Percentiles rank a stretch among this genome's conserved stretches.
phyloP scores from a whole-genome alignment of 2,329 filamentous ascomycete genomes.

The Cercospora sp. region DNA sequence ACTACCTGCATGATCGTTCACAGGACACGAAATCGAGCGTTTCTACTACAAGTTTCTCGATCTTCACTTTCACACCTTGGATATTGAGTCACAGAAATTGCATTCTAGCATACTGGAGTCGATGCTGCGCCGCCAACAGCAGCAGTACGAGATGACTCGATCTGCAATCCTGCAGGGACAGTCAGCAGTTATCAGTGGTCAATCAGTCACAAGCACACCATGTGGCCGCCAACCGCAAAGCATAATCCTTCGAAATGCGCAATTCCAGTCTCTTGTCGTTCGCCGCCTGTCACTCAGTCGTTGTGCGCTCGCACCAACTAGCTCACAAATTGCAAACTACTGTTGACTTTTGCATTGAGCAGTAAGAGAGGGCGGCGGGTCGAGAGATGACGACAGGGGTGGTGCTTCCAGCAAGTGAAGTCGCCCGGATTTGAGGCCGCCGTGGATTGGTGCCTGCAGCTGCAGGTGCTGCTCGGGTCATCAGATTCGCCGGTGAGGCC shows the following conservation, averaged over 20 bases:
- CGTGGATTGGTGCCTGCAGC: slow-evolving; percentile 7
- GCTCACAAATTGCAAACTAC: not conserved
- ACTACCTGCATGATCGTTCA: not conserved
- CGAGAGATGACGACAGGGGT: not conserved
- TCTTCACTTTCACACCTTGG: not conserved
- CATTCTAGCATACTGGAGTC: not conserved
- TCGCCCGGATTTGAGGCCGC: slow-evolving; percentile 12
- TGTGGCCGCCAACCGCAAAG: not conserved
- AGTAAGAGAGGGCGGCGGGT: not conserved
- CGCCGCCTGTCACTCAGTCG: too few species aligned
- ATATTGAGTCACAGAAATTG: not conserved
- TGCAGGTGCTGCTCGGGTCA: slow-evolving; percentile 1
- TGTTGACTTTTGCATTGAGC: not conserved
- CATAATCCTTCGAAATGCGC: not conserved
- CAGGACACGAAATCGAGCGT: not conserved
- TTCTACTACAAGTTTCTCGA: not conserved
- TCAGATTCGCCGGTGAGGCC: slow-evolving; percentile 4
- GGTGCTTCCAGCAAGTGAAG: slow-evolving; percentile 7
- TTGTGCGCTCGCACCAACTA: not conserved
- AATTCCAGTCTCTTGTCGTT: too few species aligned
- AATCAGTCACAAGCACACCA: not conserved
- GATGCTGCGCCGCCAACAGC: not conserved
- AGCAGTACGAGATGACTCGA: slow-evolving; percentile 3
- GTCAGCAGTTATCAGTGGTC: not conserved
- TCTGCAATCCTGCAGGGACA: not conserved